Percentiles rank a stretch among this genome's conserved stretches.
phyloP scores from a whole-genome alignment of 129 eudicot genomes.

The Scalesia atractyloides region DNA sequence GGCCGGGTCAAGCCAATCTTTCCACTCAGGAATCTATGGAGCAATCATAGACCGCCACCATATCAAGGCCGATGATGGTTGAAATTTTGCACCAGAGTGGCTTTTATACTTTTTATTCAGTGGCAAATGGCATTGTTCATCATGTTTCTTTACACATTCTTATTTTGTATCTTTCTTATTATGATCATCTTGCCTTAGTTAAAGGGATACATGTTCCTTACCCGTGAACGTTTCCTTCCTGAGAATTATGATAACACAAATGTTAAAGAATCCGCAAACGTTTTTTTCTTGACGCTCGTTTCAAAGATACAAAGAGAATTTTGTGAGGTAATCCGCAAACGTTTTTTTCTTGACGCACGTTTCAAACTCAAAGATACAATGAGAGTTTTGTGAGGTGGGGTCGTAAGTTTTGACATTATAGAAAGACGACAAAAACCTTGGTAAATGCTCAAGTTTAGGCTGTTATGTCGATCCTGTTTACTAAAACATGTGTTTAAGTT shows the following conservation, averaged over 20 bases:
- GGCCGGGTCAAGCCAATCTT: constrained; percentile 53
- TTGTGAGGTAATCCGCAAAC: not conserved
- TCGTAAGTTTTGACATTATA: no score
- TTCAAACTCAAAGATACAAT: not conserved
- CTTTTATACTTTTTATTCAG: constrained; percentile 4
- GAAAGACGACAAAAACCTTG: not conserved
- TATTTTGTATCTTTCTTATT: not conserved
- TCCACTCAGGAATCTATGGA: constrained; percentile 34
- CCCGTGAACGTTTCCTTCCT: no score
- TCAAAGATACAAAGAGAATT: not conserved
- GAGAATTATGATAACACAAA: not conserved
- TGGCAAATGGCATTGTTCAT: constrained; percentile 20
- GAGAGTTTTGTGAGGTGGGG: not conserved
- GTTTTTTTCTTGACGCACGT: not conserved
- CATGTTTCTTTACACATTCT: not conserved
- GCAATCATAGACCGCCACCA: constrained; percentile 40
- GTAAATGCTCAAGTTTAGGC: not conserved
- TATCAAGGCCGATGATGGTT: constrained; percentile 38
- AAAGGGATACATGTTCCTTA: no score
- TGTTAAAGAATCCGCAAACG: not conserved
- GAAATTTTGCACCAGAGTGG: constrained; percentile 14
- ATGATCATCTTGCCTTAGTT: not conserved
- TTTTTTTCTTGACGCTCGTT: not conserved
- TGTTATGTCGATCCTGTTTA: not conserved
- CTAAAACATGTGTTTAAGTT: not conserved